Evolutionary conservation across 345 rosid species (phyloP).

Genomic region (Eucalyptus polybractea): DNA sequence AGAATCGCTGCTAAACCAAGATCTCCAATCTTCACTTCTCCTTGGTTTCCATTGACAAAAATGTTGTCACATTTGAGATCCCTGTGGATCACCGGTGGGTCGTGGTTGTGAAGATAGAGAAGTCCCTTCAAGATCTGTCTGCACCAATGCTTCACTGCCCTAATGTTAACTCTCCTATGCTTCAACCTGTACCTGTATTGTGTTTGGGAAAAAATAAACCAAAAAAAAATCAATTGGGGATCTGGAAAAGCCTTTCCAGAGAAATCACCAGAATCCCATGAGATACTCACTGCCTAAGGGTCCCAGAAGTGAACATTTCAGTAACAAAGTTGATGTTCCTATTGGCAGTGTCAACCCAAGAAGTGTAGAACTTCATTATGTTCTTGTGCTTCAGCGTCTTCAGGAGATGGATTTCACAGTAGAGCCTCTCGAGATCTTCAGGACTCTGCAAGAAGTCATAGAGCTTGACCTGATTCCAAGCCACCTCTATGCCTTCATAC

Average conservation of each 20-base stretch:
- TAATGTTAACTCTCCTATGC: slow-evolving; percentile 80
- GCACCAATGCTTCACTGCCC: slow-evolving; percentile 93
- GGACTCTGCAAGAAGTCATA: slow-evolving; percentile 86
- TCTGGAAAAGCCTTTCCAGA: not conserved
- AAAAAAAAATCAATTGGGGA: not conserved
- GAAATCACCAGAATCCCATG: not conserved
- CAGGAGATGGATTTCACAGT: slow-evolving; percentile 90
- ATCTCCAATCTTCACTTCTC: slow-evolving; percentile 96
- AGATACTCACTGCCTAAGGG: slow-evolving; percentile 69
- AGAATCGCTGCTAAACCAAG: slow-evolving; percentile 94
- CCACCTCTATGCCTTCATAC: slow-evolving; percentile 89
- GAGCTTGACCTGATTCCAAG: slow-evolving; percentile 99
- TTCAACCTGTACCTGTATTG: slow-evolving; percentile 51
- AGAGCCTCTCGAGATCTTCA: slow-evolving; percentile 89
- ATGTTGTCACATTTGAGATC: slow-evolving; percentile 97
- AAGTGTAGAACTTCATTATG: slow-evolving; percentile 86
- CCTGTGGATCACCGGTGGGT: slow-evolving; percentile 93
- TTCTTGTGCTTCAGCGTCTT: slow-evolving; percentile 82
- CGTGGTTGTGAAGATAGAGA: slow-evolving; percentile 68
- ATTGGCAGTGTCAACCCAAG: slow-evolving; percentile 83
- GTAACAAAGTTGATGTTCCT: slow-evolving; percentile 88
- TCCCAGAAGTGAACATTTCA: slow-evolving; percentile 95
- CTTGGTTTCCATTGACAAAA: slow-evolving; percentile 91
- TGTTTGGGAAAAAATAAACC: not conserved
- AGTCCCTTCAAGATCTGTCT: slow-evolving; percentile 86